Conservation (phyloP, 176 grass and related monocot genomes). For the Luzula sylvatica region DNA sequence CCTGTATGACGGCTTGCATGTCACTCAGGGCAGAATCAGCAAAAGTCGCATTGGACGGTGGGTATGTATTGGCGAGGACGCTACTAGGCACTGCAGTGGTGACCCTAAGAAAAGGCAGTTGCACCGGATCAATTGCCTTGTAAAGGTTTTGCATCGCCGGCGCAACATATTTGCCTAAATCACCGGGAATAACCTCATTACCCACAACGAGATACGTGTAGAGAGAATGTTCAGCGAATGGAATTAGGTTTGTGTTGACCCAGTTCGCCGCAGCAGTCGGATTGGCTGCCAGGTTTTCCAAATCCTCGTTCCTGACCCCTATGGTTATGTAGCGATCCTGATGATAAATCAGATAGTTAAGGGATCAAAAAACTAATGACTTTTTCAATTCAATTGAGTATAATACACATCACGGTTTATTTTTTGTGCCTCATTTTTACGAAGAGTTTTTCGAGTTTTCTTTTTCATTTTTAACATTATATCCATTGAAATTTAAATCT, state of each 20-base stretch:
- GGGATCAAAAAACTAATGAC: no score
- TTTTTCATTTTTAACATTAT: no score
- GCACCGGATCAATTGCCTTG: background rate
- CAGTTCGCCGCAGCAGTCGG: no score
- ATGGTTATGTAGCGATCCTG: no score
- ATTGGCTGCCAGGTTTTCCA: background rate
- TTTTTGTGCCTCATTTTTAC: background rate
- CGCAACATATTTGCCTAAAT: background rate
- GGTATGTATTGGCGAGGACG: background rate
- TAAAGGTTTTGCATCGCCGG: slow-evolving; percentile 15
- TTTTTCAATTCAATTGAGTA: no score
- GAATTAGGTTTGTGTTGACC: background rate
- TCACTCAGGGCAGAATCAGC: background rate
- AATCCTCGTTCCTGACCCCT: slow-evolving; percentile 2
- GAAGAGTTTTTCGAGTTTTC: no score
- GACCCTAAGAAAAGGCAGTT: background rate
- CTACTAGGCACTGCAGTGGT: background rate
- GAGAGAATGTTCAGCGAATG: background rate
- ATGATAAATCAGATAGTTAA: no score
- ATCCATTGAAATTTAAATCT: no score
- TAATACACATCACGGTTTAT: no score
- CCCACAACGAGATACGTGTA: slow-evolving; percentile 5
- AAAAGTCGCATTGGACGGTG: slow-evolving; percentile 9
- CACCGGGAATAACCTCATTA: slow-evolving; percentile 13
- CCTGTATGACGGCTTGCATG: slow-evolving; percentile 1